These are phyloP conservation scores for Arabidopsis hybrid DNA, from an alignment of 441 rosid species.

Conservation along the genomic window DNA sequence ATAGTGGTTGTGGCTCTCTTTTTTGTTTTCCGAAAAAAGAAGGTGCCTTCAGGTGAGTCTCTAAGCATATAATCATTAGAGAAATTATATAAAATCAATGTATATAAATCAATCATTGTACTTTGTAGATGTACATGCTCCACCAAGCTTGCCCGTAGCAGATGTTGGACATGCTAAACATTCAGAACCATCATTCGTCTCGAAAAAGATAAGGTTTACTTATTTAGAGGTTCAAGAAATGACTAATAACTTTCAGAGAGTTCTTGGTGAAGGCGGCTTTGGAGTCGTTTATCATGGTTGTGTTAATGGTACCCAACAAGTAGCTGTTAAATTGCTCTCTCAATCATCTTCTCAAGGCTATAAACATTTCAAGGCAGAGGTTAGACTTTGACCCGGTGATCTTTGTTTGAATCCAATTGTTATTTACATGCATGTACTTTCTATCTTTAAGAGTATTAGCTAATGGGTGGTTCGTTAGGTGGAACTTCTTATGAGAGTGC, in stretches of 20 bases:
- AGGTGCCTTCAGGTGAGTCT: conserved; percentile 24
- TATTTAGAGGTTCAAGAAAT: conserved; percentile 44
- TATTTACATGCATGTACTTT: conserved; percentile 26
- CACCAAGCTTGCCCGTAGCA: conserved; percentile 9
- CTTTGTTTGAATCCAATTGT: conserved; percentile 17
- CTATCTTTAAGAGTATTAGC: conserved; percentile 13
- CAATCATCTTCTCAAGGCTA: conserved; percentile 52
- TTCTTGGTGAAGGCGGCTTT: conserved; percentile 57
- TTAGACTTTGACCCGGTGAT: background rate
- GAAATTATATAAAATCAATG: background rate
- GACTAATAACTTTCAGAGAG: conserved; percentile 43
- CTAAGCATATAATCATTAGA: background rate
- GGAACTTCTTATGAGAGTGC: conserved; percentile 38
- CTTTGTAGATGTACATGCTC: background rate
- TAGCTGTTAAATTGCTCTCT: conserved; percentile 56
- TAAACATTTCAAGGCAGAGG: conserved; percentile 58
- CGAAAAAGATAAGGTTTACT: conserved; percentile 38
- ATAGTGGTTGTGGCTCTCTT: conserved; percentile 20
- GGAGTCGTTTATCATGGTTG: conserved; percentile 53
- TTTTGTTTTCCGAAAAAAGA: conserved; percentile 34
- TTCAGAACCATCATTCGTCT: conserved; percentile 13
- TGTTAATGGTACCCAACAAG: conserved; percentile 38
- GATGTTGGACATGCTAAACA: background rate
- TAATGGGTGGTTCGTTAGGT: conserved; percentile 38
- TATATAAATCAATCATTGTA: conserved; percentile 2